phyloP scores from a whole-genome alignment of 495 filamentous ascomycete genomes.

The Clavariopsis aquatica region DNA sequence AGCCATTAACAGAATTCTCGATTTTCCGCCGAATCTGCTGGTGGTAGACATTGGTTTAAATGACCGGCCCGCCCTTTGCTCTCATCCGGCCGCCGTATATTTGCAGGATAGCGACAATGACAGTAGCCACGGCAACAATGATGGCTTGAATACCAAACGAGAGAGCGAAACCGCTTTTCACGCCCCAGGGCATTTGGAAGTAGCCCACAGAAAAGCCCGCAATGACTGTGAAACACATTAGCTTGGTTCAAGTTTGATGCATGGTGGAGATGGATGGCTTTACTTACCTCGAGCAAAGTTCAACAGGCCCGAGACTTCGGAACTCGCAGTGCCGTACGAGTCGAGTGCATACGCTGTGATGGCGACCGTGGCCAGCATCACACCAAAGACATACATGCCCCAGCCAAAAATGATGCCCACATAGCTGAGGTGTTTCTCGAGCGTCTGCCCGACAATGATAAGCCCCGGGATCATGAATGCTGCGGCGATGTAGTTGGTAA shows the following conservation, averaged over 20 bases:
- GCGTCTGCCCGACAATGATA: conserved; percentile 57
- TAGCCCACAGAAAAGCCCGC: conserved; percentile 34
- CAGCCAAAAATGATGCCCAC: conserved; percentile 58
- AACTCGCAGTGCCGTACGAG: conserved; percentile 57
- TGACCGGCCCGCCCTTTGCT: conserved; percentile 31
- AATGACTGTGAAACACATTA: conserved; percentile 40
- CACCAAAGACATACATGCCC: conserved; percentile 59
- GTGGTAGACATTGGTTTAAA: no score
- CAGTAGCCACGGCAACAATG: conserved; percentile 47
- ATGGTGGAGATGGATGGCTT: background rate
- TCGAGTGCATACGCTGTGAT: conserved; percentile 64
- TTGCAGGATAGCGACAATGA: conserved; percentile 50
- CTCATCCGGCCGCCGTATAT: conserved; percentile 52
- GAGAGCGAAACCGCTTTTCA: conserved; percentile 48
- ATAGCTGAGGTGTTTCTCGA: conserved; percentile 57
- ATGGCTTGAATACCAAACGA: conserved; percentile 50
- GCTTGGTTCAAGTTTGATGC: conserved; percentile 45
- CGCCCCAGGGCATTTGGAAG: conserved; percentile 48
- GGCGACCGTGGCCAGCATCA: conserved; percentile 66
- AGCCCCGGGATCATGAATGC: conserved; percentile 55
- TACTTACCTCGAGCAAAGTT: conserved; percentile 46
- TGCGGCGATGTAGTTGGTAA: conserved; percentile 53
- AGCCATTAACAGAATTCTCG: no score
- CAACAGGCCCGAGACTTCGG: conserved; percentile 59
- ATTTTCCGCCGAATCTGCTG: no score